Evolutionary conservation across 208 protist genomes (phyloP).

Genomic region (Leishmania amazonensis): DNA sequence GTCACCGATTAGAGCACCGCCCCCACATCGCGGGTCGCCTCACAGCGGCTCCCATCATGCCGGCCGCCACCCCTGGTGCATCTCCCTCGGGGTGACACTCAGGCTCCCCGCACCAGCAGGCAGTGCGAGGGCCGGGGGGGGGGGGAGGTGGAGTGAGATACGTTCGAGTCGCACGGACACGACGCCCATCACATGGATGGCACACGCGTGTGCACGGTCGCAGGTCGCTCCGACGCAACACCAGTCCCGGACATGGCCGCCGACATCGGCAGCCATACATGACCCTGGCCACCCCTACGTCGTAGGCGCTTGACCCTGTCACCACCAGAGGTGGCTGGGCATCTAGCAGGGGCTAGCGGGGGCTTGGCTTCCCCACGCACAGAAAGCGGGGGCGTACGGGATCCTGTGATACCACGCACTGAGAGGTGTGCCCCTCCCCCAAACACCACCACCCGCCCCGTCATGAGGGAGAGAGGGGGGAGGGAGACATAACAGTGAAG

Average conservation of each 20-base stretch:
- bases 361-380: background rate
- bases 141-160: background rate
- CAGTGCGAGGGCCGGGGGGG: background rate
- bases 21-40: background rate
- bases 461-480: no score
- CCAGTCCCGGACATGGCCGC: background rate
- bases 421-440: background rate
- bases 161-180: background rate
- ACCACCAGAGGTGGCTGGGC: background rate
- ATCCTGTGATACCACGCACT: background rate
- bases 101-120: background rate
- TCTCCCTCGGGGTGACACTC: background rate
- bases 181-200: background rate
- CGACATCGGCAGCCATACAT: background rate
- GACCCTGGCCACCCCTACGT: background rate
- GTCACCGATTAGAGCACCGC: background rate
- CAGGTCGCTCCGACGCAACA: background rate
- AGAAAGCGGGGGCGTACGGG: background rate
- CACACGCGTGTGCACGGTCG: background rate
- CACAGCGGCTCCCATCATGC: background rate
- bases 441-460: no score
- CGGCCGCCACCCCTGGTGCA: background rate
- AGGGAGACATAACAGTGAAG: no score
- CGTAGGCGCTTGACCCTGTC: background rate
- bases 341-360: background rate